Base-by-base conservation (phyloP, 2,329 filamentous ascomycete genomes). In the Diaporthe vaccinii region DNA sequence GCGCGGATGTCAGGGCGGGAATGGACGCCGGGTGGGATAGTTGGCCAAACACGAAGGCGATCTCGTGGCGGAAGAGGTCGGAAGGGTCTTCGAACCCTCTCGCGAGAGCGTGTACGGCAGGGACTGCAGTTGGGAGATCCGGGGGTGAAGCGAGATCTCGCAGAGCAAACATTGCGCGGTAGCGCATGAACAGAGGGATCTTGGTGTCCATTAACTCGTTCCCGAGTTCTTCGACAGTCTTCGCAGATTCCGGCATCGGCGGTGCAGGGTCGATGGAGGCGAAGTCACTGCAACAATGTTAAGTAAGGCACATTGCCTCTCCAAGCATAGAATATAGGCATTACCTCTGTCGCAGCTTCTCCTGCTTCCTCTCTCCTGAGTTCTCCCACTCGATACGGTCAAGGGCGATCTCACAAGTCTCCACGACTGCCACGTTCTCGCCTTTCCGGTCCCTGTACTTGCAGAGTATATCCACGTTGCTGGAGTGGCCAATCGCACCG, bases 41-140 rank as follows among this genome's bases (percentile, higher is more conserved):
- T 84, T 99, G 97, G 73, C 97, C 97, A 80, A 99, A 99, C 20
- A 99, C 97, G 83, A 99, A 99, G 20, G 97, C 97, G 78, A 99
- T 95, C 83, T 99, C 97, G 86, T 99, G 97, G 79, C 97, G 93
- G 89, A 99, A 98, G 10, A 99, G 91, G 7, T 96, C 96, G 67
- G 96, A 98, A 25, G 92, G 89, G 83, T 99, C 97, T 44, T 89
- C 88, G 80, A 99, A 92, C 22, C 97, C 97, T 82, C 92, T 93
- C 61, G 97, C 95, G 62, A 99, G 90, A 15, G 96, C 94, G 59
- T 93, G 90, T 72, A 99, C 91, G 25, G 97, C 96, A n/a, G 94
- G 93, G 22, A 95, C 91, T 9, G 96, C 96, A 2, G 96, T 98
- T 2, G 95, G 94, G 58, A 97, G 92, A 82, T 98, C 94, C 14